Conservation (phyloP, 2,329 filamentous ascomycete species). For the Calonectria ilicicola region DNA sequence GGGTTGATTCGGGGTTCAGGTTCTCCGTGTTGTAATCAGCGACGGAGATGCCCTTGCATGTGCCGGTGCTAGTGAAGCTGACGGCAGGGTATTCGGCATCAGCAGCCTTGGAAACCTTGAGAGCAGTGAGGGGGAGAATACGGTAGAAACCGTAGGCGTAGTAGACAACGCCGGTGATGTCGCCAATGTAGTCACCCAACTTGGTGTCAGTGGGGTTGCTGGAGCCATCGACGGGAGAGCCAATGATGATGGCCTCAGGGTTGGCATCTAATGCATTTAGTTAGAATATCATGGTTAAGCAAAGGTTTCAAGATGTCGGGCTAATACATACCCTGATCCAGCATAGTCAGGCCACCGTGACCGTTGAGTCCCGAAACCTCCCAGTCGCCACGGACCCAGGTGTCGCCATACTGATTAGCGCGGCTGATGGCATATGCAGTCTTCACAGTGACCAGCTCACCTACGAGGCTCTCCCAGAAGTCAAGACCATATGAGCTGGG, state of each 20-base stretch:
- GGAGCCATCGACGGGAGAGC: slow-evolving; percentile 73
- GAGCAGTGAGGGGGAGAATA: slow-evolving; percentile 72
- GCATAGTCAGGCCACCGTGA: slow-evolving; percentile 74
- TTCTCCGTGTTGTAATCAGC: slow-evolving; percentile 80
- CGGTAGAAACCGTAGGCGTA: slow-evolving; percentile 77
- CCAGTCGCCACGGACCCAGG: slow-evolving; percentile 77
- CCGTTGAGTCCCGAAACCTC: slow-evolving; percentile 70
- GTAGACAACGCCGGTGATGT: slow-evolving; percentile 76
- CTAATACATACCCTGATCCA: slow-evolving; percentile 57
- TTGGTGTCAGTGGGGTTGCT: slow-evolving; percentile 69
- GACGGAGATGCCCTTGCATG: slow-evolving; percentile 72
- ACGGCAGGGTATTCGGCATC: slow-evolving; percentile 63
- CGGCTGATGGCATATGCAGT: slow-evolving; percentile 67
- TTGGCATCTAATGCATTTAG: slow-evolving; percentile 66
- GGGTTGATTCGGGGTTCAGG: slow-evolving; percentile 66
- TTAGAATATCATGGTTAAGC: slow-evolving; percentile 7
- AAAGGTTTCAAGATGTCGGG: not conserved
- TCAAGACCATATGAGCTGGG: slow-evolving; percentile 75
- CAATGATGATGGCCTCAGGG: slow-evolving; percentile 76
- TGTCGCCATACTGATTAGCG: slow-evolving; percentile 75
- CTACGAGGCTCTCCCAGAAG: slow-evolving; percentile 78
- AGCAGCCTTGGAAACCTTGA: slow-evolving; percentile 60
- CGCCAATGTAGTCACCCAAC: slow-evolving; percentile 73
- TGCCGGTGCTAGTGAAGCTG: slow-evolving; percentile 64
- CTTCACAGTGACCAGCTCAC: slow-evolving; percentile 75